Evolutionary conservation across 1,284 basidiomycete species (phyloP).

Genomic region (Sporisorium graminicola): DNA sequence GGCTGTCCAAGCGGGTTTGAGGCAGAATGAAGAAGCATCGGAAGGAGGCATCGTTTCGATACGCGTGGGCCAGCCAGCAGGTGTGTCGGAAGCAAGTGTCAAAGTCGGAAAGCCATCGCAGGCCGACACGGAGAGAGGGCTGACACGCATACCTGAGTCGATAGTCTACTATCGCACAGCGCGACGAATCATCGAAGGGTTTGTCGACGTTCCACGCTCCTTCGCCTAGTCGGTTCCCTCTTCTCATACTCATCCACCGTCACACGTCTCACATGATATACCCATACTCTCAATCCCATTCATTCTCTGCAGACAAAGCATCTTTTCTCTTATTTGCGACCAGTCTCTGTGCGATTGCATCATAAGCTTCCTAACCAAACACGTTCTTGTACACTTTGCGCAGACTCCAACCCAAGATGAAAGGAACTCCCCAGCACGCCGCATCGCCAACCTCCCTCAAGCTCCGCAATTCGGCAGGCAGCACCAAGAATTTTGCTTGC

Average conservation of each 20-base stretch:
- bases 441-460: slow-evolving; percentile 53
- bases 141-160: slow-evolving; percentile 23
- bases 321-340: neutral
- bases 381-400: slow-evolving; percentile 26
- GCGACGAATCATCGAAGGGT: slow-evolving; percentile 58
- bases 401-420: slow-evolving; percentile 17
- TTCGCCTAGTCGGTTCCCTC: slow-evolving; percentile 4
- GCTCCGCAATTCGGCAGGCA: slow-evolving; percentile 49
- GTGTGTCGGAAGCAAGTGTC: slow-evolving; percentile 56
- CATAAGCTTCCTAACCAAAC: slow-evolving; percentile 17
- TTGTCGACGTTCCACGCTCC: slow-evolving; percentile 34
- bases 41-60: slow-evolving; percentile 33
- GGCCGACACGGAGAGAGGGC: neutral
- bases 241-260: neutral
- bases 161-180: slow-evolving; percentile 63
- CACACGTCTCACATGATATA: neutral
- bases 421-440: slow-evolving; percentile 43
- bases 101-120: slow-evolving; percentile 10
- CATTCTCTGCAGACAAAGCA: neutral
- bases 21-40: neutral
- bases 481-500: slow-evolving; percentile 37
- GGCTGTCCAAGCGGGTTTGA: slow-evolving; percentile 16
- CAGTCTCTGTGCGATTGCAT: neutral
- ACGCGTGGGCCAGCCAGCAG: slow-evolving; percentile 66
- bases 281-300: neutral